Evolutionary conservation across 202 grass and related monocot species (phyloP).

Genomic region (Eragrostis tef): DNA sequence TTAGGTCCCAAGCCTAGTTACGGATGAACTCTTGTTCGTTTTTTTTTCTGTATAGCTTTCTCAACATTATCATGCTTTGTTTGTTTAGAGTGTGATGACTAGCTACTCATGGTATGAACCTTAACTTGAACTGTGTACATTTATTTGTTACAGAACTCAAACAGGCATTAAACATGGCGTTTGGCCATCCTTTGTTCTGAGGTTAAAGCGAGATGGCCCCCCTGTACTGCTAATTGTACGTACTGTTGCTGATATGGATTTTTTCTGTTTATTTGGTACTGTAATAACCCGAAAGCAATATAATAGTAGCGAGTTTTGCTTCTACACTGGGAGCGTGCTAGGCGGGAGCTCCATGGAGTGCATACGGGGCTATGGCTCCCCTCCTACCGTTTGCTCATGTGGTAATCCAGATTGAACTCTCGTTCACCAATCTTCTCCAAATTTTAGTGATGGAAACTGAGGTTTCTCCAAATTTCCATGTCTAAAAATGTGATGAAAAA

Average conservation of each 20-base stretch:
- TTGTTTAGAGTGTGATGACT: constrained; percentile 45
- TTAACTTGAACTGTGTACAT: constrained; percentile 47
- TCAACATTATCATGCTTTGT: constrained; percentile 30
- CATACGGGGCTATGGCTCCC: no score
- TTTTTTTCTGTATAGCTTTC: constrained; percentile 52
- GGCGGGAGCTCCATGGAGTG: no score
- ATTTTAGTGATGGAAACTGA: no score
- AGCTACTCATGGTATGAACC: constrained; percentile 19
- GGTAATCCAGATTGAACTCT: no score
- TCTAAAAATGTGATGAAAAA: no score
- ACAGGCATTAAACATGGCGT: constrained; percentile 23
- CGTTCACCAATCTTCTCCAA: no score
- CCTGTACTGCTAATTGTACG: not conserved
- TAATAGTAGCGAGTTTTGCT: not conserved
- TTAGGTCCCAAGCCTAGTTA: constrained; percentile 38
- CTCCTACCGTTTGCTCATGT: no score
- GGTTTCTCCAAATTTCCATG: no score
- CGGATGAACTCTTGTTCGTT: constrained; percentile 4
- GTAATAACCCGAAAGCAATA: not conserved
- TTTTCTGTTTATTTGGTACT: not conserved
- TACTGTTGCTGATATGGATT: not conserved
- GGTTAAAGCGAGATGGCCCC: not conserved
- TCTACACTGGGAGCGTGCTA: no score
- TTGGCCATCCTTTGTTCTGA: constrained; percentile 5
- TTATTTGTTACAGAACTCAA: constrained; percentile 44